phyloP scores from a whole-genome alignment of 2,329 filamentous ascomycete species.

The Aspergillus nomiae region DNA sequence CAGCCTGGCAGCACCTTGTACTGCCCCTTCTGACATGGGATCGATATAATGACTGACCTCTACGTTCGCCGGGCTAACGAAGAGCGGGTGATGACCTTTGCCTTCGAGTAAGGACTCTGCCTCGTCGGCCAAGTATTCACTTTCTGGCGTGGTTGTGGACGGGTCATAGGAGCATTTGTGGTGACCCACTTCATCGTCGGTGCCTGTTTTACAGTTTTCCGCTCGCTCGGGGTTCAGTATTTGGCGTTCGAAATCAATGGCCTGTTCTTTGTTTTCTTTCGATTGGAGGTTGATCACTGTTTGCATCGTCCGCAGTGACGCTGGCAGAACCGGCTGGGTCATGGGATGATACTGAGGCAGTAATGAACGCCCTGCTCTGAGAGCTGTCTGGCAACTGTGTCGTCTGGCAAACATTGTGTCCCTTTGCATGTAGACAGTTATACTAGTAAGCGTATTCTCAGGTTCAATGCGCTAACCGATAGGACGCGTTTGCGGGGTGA shows the following conservation, averaged over 20 bases:
- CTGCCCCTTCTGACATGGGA: constrained; percentile 19
- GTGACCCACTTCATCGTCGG: constrained; percentile 28
- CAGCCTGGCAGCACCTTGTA: constrained; percentile 16
- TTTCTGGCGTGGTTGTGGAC: constrained; percentile 21
- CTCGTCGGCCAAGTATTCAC: constrained; percentile 22
- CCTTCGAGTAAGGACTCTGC: constrained; percentile 26
- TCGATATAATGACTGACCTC: constrained; percentile 24
- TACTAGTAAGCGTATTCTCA: not conserved
- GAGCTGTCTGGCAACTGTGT: not conserved
- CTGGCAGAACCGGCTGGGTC: not conserved
- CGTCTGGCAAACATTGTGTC: not conserved
- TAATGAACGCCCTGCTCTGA: not conserved
- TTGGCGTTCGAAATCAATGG: constrained; percentile 18
- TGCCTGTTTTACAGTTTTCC: constrained; percentile 28
- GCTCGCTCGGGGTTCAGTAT: constrained; percentile 21
- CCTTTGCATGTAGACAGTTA: not conserved
- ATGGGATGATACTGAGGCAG: not conserved
- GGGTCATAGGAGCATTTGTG: constrained; percentile 31
- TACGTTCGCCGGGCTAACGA: constrained; percentile 26
- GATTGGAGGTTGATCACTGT: not conserved
- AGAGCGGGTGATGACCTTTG: constrained; percentile 23
- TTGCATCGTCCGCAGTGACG: not conserved
- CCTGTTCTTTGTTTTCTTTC: not conserved
- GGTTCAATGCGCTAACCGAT: not conserved
- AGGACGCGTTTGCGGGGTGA: not conserved